These are phyloP conservation scores for Xylariaceae sp. DNA, from an alignment of 2,329 filamentous ascomycete genomes.

Conservation along the genomic window DNA sequence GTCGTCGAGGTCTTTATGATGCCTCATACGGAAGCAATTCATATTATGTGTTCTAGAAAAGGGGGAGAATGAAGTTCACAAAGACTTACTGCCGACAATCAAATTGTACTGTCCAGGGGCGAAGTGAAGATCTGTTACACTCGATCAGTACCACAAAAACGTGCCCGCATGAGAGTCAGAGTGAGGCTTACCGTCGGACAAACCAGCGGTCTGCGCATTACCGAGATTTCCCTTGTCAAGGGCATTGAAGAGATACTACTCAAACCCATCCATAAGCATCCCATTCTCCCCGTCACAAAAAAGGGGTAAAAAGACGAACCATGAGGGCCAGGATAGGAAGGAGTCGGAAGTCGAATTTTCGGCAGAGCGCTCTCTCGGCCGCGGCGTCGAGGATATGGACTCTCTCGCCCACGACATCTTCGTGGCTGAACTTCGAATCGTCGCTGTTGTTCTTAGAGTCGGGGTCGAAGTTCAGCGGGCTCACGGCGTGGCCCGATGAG, in stretches of 20 bases:
- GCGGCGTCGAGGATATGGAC: slow-evolving; percentile 34
- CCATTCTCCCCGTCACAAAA: no score
- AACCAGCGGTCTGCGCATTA: slow-evolving; percentile 52
- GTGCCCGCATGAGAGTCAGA: background rate
- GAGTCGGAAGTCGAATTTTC: slow-evolving; percentile 51
- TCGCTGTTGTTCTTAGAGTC: slow-evolving; percentile 14
- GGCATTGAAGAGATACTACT: slow-evolving; percentile 40
- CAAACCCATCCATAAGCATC: background rate
- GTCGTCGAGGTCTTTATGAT: background rate
- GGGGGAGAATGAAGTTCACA: no score
- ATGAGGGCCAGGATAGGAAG: slow-evolving; percentile 51
- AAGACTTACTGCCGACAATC: slow-evolving; percentile 46
- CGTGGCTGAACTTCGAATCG: slow-evolving; percentile 24
- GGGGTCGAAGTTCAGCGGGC: background rate
- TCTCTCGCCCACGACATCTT: slow-evolving; percentile 34
- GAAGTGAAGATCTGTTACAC: slow-evolving; percentile 49
- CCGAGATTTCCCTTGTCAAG: slow-evolving; percentile 49
- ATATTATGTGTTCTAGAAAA: background rate
- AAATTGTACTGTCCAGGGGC: slow-evolving; percentile 61
- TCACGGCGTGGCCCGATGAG: background rate
- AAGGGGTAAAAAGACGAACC: slow-evolving; percentile 29
- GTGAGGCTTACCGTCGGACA: slow-evolving; percentile 33
- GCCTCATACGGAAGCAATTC: no score
- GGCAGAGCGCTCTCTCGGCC: slow-evolving; percentile 47
- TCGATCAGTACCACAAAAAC: background rate